A percentile compares a stretch with the other conserved stretches of the same genome.
These are phyloP conservation scores for Carnegiea gigantea DNA, from an alignment of 179 eudicot genomes.

Conservation along the genomic window DNA sequence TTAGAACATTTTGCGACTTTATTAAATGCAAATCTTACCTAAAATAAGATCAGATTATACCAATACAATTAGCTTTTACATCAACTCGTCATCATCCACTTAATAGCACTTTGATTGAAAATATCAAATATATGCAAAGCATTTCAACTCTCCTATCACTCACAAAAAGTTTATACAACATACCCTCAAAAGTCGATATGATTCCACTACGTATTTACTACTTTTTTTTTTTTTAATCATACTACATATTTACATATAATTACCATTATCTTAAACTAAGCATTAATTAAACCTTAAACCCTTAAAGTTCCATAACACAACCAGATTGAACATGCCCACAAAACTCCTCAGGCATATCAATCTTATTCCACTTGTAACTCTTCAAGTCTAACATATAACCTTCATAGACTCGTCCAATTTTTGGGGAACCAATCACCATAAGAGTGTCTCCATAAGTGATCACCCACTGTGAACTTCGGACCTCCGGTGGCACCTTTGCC, in stretches of 20 bases:
- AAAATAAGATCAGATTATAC: no score
- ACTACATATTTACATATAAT: slow-evolving; percentile 8
- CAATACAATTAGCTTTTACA: no score
- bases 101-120: background rate
- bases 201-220: background rate
- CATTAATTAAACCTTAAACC: background rate
- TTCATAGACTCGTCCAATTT: slow-evolving; percentile 36
- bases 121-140: background rate
- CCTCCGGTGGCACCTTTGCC: slow-evolving; percentile 38
- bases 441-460: slow-evolving; percentile 28
- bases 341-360: slow-evolving; percentile 35
- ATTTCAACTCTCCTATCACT: background rate
- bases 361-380: slow-evolving; percentile 40
- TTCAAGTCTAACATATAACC: slow-evolving; percentile 44
- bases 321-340: slow-evolving; percentile 65
- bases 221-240: no score
- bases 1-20: no score
- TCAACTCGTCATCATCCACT: no score
- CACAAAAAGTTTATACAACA: background rate
- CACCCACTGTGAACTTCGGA: slow-evolving; percentile 34
- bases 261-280: background rate
- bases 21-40: no score
- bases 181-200: background rate
- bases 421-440: slow-evolving; percentile 42
- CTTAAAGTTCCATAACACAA: slow-evolving; percentile 49